phyloP scores from a whole-genome alignment of 768 basidiomycete genomes.

The Suillus luteus region DNA sequence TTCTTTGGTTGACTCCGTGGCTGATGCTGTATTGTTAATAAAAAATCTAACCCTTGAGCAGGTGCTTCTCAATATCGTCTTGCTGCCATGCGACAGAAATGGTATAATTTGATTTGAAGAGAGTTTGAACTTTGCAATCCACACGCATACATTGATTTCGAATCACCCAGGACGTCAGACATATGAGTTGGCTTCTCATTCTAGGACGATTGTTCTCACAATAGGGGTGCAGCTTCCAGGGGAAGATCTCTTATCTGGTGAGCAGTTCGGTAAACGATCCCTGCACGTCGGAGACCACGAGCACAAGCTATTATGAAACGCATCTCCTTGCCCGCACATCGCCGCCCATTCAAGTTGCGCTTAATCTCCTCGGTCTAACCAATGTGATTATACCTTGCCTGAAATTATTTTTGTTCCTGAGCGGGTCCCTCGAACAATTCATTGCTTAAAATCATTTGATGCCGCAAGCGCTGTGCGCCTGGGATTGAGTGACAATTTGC shows the following conservation, averaged over 20 bases:
- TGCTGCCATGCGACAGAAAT: background rate
- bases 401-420: conserved; percentile 1
- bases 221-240: background rate
- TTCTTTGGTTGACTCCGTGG: conserved; percentile 8
- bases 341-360: background rate
- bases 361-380: background rate
- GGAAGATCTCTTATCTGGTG: background rate
- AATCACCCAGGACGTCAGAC: background rate
- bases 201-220: background rate
- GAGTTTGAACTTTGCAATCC: background rate
- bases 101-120: conserved; percentile 4
- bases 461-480: background rate
- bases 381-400: background rate
- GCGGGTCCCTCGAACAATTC: too few species aligned
- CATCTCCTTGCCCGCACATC: background rate
- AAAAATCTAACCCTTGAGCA: background rate
- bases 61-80: background rate
- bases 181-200: conserved; percentile 5
- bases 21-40: background rate
- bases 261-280: background rate
- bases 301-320: background rate
- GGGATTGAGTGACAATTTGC: background rate
- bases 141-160: background rate
- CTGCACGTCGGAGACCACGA: background rate
- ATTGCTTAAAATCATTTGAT: background rate